Evolutionary conservation across 1,139 yeast genomes (phyloP).

Genomic region (Scheffersomyces insectosa): DNA sequence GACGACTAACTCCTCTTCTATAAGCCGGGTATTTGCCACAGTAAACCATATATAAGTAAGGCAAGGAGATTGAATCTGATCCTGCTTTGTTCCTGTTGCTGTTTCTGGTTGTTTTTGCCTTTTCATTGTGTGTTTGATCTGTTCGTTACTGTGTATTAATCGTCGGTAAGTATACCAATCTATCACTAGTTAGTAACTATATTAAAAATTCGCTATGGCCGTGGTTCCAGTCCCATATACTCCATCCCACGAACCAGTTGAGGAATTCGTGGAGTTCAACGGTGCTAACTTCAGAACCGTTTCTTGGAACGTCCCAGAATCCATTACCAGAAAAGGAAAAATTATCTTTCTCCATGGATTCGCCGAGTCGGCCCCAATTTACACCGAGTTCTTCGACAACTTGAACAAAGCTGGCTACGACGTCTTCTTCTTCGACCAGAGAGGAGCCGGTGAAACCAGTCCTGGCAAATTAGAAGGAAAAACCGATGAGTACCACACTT

Average conservation of each 20-base stretch:
- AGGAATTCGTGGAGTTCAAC: slow-evolving; percentile 31
- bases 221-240: slow-evolving; percentile 32
- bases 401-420: slow-evolving; percentile 67
- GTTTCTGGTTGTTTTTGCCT: neutral
- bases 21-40: too few relatives aligned
- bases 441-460: slow-evolving; percentile 85
- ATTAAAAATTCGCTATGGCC: neutral
- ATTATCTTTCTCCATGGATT: slow-evolving; percentile 79
- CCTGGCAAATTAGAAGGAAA: slow-evolving; percentile 59
- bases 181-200: too few relatives aligned
- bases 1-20: too few relatives aligned
- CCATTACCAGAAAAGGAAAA: slow-evolving; percentile 48
- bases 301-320: slow-evolving; percentile 40
- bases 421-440: slow-evolving; percentile 76
- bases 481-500: slow-evolving; percentile 64
- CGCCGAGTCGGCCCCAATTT: slow-evolving; percentile 61
- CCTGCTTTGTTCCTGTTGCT: too few relatives aligned
- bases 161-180: too few relatives aligned
- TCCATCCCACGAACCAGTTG: slow-evolving; percentile 31
- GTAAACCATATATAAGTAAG: too few relatives aligned
- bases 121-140: neutral
- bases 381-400: slow-evolving; percentile 59
- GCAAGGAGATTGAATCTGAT: too few relatives aligned
- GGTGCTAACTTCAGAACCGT: slow-evolving; percentile 43
- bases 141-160: too few relatives aligned